Percentiles rank a stretch among this genome's conserved stretches.
phyloP scores from a whole-genome alignment of 208 protist genomes.

The Trichomonas gallinae region DNA sequence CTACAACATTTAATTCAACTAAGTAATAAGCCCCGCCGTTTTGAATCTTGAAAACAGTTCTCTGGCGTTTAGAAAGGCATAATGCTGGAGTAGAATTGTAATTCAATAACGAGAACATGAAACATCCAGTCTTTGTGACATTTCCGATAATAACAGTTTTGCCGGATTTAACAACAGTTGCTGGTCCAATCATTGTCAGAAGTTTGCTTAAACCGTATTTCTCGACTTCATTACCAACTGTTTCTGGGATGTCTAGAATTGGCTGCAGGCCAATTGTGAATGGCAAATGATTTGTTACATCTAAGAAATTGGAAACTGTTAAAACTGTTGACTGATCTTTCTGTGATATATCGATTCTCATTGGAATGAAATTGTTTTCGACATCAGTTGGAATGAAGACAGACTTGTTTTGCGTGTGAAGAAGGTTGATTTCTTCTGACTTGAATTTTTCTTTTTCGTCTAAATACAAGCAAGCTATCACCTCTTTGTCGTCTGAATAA shows the following conservation, averaged over 20 bases:
- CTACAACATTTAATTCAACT: background rate
- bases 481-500: background rate
- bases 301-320: background rate
- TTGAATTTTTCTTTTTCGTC: background rate
- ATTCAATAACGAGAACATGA: background rate
- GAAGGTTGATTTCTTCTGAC: background rate
- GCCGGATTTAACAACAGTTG: background rate
- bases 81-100: background rate
- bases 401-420: background rate
- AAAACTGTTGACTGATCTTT: background rate
- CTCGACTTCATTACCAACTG: background rate
- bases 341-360: background rate
- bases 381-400: background rate
- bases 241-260: background rate
- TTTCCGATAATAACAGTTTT: background rate
- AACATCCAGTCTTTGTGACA: background rate
- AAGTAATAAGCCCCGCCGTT: too few relatives aligned
- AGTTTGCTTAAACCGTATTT: background rate
- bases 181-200: background rate
- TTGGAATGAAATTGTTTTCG: background rate
- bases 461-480: background rate
- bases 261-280: background rate
- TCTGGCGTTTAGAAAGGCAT: background rate
- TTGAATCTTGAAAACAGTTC: background rate
- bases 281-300: background rate